These are phyloP conservation scores for Colletotrichum zoysiae DNA, from an alignment of 2,329 filamentous ascomycete species.

Conservation along the genomic window DNA sequence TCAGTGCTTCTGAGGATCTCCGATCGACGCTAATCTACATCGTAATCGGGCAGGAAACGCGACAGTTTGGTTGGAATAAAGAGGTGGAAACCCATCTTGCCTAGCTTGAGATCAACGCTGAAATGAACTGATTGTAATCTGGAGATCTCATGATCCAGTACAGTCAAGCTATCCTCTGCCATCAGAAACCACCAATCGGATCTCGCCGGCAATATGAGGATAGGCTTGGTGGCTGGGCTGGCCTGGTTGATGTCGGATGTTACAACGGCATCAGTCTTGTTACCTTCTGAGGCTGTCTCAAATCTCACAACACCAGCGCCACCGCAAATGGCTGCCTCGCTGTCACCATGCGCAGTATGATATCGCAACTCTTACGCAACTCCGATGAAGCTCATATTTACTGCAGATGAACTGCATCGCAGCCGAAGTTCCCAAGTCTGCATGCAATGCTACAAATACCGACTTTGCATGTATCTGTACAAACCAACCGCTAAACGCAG, in stretches of 20 bases:
- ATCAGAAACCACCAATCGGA: neutral
- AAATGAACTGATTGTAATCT: neutral
- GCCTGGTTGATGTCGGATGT: neutral
- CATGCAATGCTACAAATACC: constrained; percentile 9
- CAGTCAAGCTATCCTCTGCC: neutral
- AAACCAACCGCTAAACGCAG: constrained; percentile 16
- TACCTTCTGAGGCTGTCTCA: neutral
- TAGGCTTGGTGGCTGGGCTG: neutral
- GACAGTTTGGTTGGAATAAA: neutral
- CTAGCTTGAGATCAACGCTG: neutral
- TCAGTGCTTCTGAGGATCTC: neutral
- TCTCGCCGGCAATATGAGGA: neutral
- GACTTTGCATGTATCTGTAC: constrained; percentile 28
- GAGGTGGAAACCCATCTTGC: neutral
- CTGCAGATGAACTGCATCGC: constrained; percentile 13
- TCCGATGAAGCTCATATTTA: neutral
- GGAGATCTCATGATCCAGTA: neutral
- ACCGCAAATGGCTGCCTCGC: constrained; percentile 1
- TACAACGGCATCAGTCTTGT: neutral
- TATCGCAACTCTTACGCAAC: too few species aligned
- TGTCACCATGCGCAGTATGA: constrained; percentile 21
- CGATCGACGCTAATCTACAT: neutral
- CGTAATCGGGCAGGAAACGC: neutral
- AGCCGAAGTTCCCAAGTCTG: constrained; percentile 8
- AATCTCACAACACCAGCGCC: constrained; percentile 15